Base-by-base conservation (phyloP, 495 filamentous ascomycete species). In the Xylaria flabelliformis region DNA sequence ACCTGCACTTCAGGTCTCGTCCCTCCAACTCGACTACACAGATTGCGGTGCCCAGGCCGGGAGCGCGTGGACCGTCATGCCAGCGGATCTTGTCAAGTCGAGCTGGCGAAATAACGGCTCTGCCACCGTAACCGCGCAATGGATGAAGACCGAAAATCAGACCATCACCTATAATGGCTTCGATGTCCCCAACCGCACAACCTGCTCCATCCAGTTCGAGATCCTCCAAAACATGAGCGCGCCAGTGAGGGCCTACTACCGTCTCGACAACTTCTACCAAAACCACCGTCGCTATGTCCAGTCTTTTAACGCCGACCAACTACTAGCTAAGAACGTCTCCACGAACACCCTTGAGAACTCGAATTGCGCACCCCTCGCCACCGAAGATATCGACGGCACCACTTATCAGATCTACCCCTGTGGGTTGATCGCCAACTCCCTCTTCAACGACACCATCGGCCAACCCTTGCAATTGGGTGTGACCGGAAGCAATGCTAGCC, bases 231-330 rank as follows among this genome's bases (percentile, higher is more conserved):
- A 88, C 34, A 87, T 99, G 75, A 84, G 85, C 12, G 89, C 95
- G 0, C 94, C 95, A 4, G 90, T 98, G 34, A 87, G 93, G 73
- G 87, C 97, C 79, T 98, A 97, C 83, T 99, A 99, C 82, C 91
- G 92, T 66, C 89, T 99, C 51, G 94, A 94, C 53, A 97, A 99
- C 81, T 99, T 99, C 85, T 99, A 98, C 84, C 96, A 99, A 80
- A 99, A 99, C 80, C 96, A 99, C 78, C 91, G 96, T 69, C 91
- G 95, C 80, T 99, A 99, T 73, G 95, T 97, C 51, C 90, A 92
- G 74, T 97, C 94, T 1, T 88, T 97, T 72, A 91, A 95, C 76
- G 86, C 90, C 67, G 86, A 92, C 73, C 96, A 99, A 81, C 83
- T 99, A 39, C 88, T 90, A 62, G 96, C 95, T 64, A 85, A 91